Evolutionary conservation across 31 red algal species (phyloP), one percentile per base, ranked within the genome.

Genomic region (Asparagopsis taxiformis): DNA sequence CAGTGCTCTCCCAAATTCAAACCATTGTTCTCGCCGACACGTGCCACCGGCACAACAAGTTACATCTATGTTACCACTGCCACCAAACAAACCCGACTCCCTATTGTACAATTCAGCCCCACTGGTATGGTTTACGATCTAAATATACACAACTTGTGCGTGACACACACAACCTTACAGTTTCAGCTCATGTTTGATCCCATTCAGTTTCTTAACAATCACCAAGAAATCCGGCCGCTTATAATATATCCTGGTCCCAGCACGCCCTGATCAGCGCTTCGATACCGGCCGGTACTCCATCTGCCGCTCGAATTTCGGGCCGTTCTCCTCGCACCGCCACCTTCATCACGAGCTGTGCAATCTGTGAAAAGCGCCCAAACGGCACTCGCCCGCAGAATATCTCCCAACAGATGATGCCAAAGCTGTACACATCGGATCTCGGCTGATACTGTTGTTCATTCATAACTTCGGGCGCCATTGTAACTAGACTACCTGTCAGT

Each of bases 381-480:
- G 94, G 94, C 19, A 76, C 80, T n/a, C 75, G 52, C 11, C 72
- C 59, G 28, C 85, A 74, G 51, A 66, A 88, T 51, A 98, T 82
- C 31, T 98, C 90, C 95, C 95, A 98, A 22, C 84, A 61, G 17
- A 98, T 74, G 38, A 98, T 88, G 29, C 85, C 87, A 65, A 86
- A 98, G 30, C 86, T 91, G 67, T 94, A 98, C 32, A 94, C 90
- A 73, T 98, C 95, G 23, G 90, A 75, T 62, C 70, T 55, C 21
- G 51, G 34, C 39, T 60, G 57, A 71, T 98, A 98, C 35, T 59
- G 16, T 38, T 83, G 64, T 11, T 80, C 86, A 29, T 61, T 71
- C 65, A 98, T 94, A 20, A 93, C 87, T 67, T 98, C 95, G 19
- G 95, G 95, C 10, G 95, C 91, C 90, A 98, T 91, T 13, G 95